Conservation (phyloP, 768 basidiomycete species). For the Strobilomyces dryophilus region DNA sequence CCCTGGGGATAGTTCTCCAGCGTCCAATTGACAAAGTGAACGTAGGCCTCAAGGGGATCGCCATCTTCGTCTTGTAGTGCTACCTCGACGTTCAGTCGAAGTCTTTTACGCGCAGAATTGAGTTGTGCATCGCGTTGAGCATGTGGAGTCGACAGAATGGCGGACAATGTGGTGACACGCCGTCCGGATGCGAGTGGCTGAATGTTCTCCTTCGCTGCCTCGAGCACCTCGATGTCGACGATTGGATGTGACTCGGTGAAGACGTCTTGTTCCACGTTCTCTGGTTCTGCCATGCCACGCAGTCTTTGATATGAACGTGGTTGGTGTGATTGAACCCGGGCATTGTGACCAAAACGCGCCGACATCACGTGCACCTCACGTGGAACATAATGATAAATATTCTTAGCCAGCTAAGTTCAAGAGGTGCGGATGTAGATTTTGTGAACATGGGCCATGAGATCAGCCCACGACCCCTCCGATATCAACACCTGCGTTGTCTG, state of each 20-base stretch:
- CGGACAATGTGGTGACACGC: conserved; percentile 72
- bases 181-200: conserved; percentile 79
- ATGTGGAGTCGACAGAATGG: conserved; percentile 72
- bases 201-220: conserved; percentile 84
- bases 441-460: conserved; percentile 8
- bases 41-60: conserved; percentile 83
- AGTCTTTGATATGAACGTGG: neutral
- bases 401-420: neutral
- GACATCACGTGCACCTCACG: conserved; percentile 22
- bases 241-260: conserved; percentile 42
- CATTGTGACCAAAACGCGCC: neutral
- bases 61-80: conserved; percentile 74
- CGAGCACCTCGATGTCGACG: conserved; percentile 77
- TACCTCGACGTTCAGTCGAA: conserved; percentile 68
- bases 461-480: conserved; percentile 4
- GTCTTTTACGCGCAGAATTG: conserved; percentile 56
- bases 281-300: conserved; percentile 18
- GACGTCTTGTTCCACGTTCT: conserved; percentile 38
- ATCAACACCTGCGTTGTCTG: neutral
- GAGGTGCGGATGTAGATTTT: conserved; percentile 1
- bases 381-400: neutral
- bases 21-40: conserved; percentile 85
- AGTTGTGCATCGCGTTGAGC: conserved; percentile 70
- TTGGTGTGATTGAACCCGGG: neutral
- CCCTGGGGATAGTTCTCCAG: conserved; percentile 94